These are phyloP conservation scores for Pythium plurisporium DNA, from an alignment of 352 stramenopile species.

Conservation along the genomic window DNA sequence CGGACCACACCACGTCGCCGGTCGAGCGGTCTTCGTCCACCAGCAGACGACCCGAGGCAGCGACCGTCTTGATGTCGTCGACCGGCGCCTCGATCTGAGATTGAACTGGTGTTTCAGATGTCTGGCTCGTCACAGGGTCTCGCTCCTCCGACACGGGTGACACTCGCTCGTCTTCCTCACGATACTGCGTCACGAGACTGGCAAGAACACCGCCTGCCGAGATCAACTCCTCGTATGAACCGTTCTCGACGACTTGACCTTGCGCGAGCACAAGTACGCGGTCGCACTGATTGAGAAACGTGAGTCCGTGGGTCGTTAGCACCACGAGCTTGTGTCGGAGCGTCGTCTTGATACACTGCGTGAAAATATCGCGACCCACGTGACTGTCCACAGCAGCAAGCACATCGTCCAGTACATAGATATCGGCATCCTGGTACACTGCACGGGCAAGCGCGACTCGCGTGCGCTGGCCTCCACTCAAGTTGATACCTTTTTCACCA, in stretches of 20 bases:
- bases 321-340: conserved; percentile 88
- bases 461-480: conserved; percentile 95
- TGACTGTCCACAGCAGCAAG: conserved; percentile 96
- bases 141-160: conserved; percentile 32
- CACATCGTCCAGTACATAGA: conserved; percentile 96
- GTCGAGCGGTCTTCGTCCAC: conserved; percentile 70
- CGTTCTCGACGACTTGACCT: conserved; percentile 48
- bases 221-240: conserved; percentile 64
- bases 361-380: conserved; percentile 94
- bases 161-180: conserved; percentile 53
- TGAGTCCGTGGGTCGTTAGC: conserved; percentile 90
- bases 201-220: conserved; percentile 44
- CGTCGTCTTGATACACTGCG: conserved; percentile 88
- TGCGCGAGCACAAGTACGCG: conserved; percentile 55
- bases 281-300: conserved; percentile 68
- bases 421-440: conserved; percentile 92
- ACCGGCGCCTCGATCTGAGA: conserved; percentile 14
- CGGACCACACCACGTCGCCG: conserved; percentile 66
- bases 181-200: conserved; percentile 63
- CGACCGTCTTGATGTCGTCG: conserved; percentile 20
- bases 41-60: conserved; percentile 55
- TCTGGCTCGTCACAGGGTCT: no score
- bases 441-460: conserved; percentile 91
- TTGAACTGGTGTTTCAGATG: no score
- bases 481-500: conserved; percentile 97